Evolutionary conservation across 345 rosid genomes (phyloP), one percentile per base, ranked within the genome.

Genomic region (Firmiana major): DNA sequence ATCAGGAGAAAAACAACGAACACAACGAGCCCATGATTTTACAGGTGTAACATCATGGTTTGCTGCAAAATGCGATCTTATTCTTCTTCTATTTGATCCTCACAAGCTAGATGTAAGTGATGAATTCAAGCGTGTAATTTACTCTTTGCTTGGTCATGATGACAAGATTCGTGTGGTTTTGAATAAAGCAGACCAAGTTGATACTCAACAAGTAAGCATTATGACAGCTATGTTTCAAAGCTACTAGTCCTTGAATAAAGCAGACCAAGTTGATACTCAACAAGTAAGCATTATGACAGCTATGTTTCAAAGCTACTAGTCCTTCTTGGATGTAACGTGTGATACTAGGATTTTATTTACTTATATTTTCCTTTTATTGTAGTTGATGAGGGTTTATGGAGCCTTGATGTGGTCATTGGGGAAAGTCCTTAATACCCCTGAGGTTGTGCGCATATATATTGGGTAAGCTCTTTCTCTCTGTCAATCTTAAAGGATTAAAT

Each of bases 371-470:
- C 69, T 76, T 55, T 34, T 78, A 22, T 74, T 80, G 67, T 87
- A 96, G 99, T 85, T 96, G 65, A 96, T 96, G 99, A 93, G 98
- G 86, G 99, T 96, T 31, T 92, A 96, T 84, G 99, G 99, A 83
- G 98, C 97, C 63, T 82, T 95, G 70, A 93, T 96, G 97, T 96
- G 98, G 98, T 96, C 99, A 54, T 97, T 95, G 24, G 97, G 99
- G 73, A 95, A 93, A 86, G 99, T 95, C 83, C 83, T 95, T 15
- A 93, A 92, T 77, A 93, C 97, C 80, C 98, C 98, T 51, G 99
- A 93, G 85, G 99, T 93, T 80, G 64, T 48, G 84, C 98, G 98
- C 73, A 97, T 95, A 75, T 95, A 95, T 84, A 92, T 93, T 67
- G 97, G 99, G 99, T 95, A 85, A 74, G 84, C 71, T 76, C 58